Evolutionary conservation across 495 filamentous ascomycete genomes (phyloP).

Genomic region (Mytilinidion resinicola): DNA sequence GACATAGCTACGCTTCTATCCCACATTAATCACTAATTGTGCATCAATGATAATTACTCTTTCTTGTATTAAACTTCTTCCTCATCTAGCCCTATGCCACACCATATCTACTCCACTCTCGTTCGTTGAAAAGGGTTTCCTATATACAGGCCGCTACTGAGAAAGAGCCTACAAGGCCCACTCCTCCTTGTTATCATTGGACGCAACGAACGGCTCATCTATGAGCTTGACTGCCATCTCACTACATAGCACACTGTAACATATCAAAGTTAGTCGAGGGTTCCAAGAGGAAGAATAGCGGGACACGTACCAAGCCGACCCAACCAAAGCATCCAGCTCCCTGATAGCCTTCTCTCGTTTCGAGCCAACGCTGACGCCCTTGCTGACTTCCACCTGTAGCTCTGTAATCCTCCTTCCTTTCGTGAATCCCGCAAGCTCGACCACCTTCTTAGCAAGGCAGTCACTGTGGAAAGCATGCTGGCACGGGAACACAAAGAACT

Average conservation of each 20-base stretch:
- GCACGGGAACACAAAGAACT: conserved; percentile 97
- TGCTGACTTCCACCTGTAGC: conserved; percentile 71
- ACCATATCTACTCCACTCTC: background rate
- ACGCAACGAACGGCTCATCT: conserved; percentile 79
- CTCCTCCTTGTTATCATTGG: conserved; percentile 64
- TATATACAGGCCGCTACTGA: too few species aligned
- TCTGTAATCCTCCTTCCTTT: conserved; percentile 78
- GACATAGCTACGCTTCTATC: too few species aligned
- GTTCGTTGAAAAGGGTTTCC: too few species aligned
- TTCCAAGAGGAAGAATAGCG: background rate
- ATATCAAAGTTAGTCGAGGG: background rate
- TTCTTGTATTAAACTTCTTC: too few species aligned
- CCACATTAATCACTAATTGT: too few species aligned
- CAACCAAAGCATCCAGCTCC: conserved; percentile 84
- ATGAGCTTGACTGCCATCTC: conserved; percentile 90
- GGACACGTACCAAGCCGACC: conserved; percentile 63
- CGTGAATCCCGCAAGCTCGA: conserved; percentile 64
- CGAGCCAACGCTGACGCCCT: conserved; percentile 55
- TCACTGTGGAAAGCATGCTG: conserved; percentile 97
- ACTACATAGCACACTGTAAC: conserved; percentile 71
- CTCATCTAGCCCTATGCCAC: background rate
- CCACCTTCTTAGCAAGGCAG: conserved; percentile 75
- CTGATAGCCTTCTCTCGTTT: conserved; percentile 75
- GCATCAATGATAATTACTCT: too few species aligned
- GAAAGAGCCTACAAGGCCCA: conserved; percentile 61